Evolutionary conservation across 1,139 yeast species (phyloP).

Genomic region (Yamadazyma atmosphaerica): DNA sequence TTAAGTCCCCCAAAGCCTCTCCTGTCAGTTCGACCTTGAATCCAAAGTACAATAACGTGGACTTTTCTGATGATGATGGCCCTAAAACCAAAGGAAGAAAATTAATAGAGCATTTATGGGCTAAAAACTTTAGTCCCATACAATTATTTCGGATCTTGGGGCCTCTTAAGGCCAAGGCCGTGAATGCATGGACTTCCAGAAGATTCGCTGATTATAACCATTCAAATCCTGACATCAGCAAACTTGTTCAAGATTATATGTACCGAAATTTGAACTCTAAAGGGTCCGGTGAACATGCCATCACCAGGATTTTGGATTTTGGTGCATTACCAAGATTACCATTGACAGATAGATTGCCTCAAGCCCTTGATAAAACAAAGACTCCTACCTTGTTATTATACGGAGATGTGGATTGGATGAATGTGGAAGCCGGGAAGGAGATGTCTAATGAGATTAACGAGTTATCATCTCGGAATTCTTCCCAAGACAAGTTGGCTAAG

Average conservation of each 20-base stretch:
- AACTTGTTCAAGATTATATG: slow-evolving; percentile 41
- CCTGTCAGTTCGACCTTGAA: slow-evolving; percentile 2
- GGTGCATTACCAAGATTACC: slow-evolving; percentile 47
- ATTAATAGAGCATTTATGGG: slow-evolving; percentile 35
- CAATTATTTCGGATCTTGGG: slow-evolving; percentile 36
- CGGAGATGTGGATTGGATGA: slow-evolving; percentile 53
- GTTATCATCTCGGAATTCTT: slow-evolving; percentile 20
- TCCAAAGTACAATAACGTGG: slow-evolving; percentile 12
- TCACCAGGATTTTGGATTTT: slow-evolving; percentile 40
- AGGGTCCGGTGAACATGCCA: slow-evolving; percentile 50
- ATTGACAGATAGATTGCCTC: slow-evolving; percentile 44
- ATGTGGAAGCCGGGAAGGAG: slow-evolving; percentile 43
- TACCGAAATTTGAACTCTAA: slow-evolving; percentile 40
- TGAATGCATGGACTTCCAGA: slow-evolving; percentile 44
- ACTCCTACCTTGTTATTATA: slow-evolving; percentile 48
- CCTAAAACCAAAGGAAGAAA: slow-evolving; percentile 22
- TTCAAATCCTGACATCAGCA: slow-evolving; percentile 31
- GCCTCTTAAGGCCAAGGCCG: slow-evolving; percentile 36
- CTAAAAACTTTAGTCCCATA: slow-evolving; percentile 39
- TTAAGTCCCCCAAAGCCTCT: not conserved
- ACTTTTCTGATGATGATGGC: slow-evolving; percentile 10
- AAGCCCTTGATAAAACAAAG: slow-evolving; percentile 33
- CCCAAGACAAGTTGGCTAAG: slow-evolving; percentile 22
- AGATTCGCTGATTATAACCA: slow-evolving; percentile 38
- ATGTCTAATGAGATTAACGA: slow-evolving; percentile 40